These are phyloP conservation scores for Agarophyton chilense DNA, from an alignment of 23 red algal species.

Conservation along the genomic window DNA sequence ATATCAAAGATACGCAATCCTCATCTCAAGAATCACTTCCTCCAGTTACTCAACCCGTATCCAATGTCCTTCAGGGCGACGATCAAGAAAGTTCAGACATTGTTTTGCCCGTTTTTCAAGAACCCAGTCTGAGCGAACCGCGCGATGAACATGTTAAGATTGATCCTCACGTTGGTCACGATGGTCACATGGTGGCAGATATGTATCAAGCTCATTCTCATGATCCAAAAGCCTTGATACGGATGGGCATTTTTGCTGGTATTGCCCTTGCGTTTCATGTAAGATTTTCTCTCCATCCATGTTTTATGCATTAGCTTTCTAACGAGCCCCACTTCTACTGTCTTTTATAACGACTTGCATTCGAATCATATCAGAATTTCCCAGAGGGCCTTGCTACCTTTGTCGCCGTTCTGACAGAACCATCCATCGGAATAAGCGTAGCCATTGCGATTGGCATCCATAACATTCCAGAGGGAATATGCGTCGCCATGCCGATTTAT, in stretches of 20 bases:
- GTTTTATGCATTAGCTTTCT: background rate
- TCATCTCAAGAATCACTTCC: background rate
- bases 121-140: background rate
- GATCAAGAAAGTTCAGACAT: background rate
- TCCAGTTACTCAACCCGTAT: background rate
- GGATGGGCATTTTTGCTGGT: constrained; percentile 82
- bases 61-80: background rate
- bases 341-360: background rate
- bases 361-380: constrained; percentile 67
- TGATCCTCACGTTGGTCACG: constrained; percentile 42
- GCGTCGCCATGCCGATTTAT: constrained; percentile 92
- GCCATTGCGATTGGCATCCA: constrained; percentile 87
- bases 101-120: background rate
- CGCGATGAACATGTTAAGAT: constrained; percentile 40
- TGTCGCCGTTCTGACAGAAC: constrained; percentile 78
- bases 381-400: constrained; percentile 91
- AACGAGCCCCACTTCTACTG: background rate
- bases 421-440: constrained; percentile 71
- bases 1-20: background rate
- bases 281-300: constrained; percentile 1
- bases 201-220: constrained; percentile 35
- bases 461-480: constrained; percentile 93
- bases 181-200: constrained; percentile 53
- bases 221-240: constrained; percentile 42
- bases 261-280: constrained; percentile 73